phyloP scores from a whole-genome alignment of 2,329 filamentous ascomycete species.

The Achaetomium macrosporum region DNA sequence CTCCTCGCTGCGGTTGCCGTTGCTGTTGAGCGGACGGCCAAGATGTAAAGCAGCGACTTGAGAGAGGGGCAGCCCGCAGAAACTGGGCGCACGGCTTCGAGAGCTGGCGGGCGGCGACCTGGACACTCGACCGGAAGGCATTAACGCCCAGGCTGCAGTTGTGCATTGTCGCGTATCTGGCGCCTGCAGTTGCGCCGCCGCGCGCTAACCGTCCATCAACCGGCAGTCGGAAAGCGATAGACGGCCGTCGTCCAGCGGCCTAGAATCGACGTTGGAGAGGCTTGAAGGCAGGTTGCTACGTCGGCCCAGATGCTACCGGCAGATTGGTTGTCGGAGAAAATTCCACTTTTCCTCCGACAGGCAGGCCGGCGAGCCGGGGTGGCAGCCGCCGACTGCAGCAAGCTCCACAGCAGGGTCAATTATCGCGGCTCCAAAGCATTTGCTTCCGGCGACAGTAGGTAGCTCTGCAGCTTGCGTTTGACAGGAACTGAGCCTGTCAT shows the following conservation, averaged over 20 bases:
- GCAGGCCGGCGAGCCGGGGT: no score
- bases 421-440: neutral
- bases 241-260: neutral
- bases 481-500: neutral
- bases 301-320: no score
- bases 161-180: constrained; percentile 26
- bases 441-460: neutral
- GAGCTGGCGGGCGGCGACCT: constrained; percentile 20
- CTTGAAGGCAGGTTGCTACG: neutral
- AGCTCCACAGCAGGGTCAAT: neutral
- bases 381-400: no score
- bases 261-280: no score
- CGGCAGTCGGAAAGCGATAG: neutral
- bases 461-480: constrained; percentile 16
- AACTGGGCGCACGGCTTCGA: constrained; percentile 12
- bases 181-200: constrained; percentile 22
- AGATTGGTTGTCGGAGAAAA: neutral
- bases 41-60: constrained; percentile 21
- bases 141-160: constrained; percentile 25
- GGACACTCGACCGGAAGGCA: constrained; percentile 26
- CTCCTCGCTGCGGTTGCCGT: neutral
- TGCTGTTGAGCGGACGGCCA: constrained; percentile 3
- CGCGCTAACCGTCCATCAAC: constrained; percentile 21
- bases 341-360: neutral
- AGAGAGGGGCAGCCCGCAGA: neutral